These are phyloP conservation scores for Camelina hispida DNA, from an alignment of 345 rosid species.

Conservation along the genomic window DNA sequence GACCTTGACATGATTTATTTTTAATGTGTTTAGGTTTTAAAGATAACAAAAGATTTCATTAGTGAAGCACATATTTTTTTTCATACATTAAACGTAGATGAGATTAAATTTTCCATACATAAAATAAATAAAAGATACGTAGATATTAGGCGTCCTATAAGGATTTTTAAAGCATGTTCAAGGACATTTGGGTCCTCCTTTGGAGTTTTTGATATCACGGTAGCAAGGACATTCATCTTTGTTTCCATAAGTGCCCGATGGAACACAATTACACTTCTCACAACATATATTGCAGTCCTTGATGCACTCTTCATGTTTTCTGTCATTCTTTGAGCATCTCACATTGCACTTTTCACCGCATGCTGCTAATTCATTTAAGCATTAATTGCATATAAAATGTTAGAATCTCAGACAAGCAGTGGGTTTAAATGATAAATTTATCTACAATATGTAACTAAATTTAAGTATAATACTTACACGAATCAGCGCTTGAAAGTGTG, in stretches of 20 bases:
- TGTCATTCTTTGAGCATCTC: slow-evolving; percentile 33
- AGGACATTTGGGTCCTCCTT: slow-evolving; percentile 35
- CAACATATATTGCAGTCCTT: slow-evolving; percentile 38
- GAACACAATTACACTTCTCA: too few relatives aligned
- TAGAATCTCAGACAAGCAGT: not conserved
- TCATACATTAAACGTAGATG: not conserved
- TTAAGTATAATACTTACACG: not conserved
- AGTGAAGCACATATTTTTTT: not conserved
- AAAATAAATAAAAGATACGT: too few relatives aligned
- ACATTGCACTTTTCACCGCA: slow-evolving; percentile 31
- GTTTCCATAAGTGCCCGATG: slow-evolving; percentile 25
- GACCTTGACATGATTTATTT: not conserved
- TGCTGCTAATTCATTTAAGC: slow-evolving; percentile 16
- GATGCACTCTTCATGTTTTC: slow-evolving; percentile 19
- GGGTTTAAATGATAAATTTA: too few relatives aligned
- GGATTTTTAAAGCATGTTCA: slow-evolving; percentile 10
- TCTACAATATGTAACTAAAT: too few relatives aligned
- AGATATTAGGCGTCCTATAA: not conserved
- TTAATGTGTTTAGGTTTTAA: not conserved
- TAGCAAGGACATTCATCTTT: slow-evolving; percentile 43
- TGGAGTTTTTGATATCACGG: slow-evolving; percentile 14
- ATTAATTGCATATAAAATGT: not conserved
- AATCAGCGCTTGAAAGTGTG: slow-evolving; percentile 49
- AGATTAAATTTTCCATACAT: not conserved
- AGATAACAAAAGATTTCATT: not conserved